Percentiles rank a stretch among this genome's conserved stretches.
phyloP scores from a whole-genome alignment of 257 asterid species.

The Plantago ovata region DNA sequence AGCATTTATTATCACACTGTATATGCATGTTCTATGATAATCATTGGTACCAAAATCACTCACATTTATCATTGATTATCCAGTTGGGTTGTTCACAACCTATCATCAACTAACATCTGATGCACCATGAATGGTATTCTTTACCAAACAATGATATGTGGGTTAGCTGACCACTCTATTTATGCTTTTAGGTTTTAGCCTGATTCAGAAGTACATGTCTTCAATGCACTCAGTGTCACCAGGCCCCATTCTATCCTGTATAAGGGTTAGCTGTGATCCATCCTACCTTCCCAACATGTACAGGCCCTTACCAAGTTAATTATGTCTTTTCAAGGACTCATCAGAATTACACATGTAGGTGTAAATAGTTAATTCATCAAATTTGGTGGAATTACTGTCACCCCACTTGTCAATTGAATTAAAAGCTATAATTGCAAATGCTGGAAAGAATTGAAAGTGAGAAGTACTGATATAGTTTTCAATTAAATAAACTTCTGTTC shows the following conservation, averaged over 20 bases:
- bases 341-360: background rate
- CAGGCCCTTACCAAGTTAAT: conserved; percentile 12
- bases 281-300: conserved; percentile 17
- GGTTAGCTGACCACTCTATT: conserved; percentile 11
- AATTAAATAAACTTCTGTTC: too few relatives aligned
- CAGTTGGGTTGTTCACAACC: conserved; percentile 19
- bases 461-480: too few relatives aligned
- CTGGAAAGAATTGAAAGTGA: too few relatives aligned
- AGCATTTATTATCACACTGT: conserved; percentile 14
- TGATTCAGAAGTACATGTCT: background rate
- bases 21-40: conserved; percentile 16
- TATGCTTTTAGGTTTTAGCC: conserved; percentile 5
- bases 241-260: conserved; percentile 6
- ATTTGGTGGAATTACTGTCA: background rate
- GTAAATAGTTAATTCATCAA: background rate
- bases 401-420: too few relatives aligned
- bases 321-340: conserved; percentile 15
- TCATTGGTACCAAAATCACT: conserved; percentile 21
- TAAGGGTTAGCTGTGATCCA: conserved; percentile 16
- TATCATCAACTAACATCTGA: conserved; percentile 21
- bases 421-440: too few relatives aligned
- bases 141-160: conserved; percentile 9
- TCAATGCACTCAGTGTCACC: conserved; percentile 9
- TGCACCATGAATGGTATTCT: conserved; percentile 14
- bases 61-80: conserved; percentile 10